Conservation (phyloP, 106 monocot genomes). For the Vanilla planifolia region DNA sequence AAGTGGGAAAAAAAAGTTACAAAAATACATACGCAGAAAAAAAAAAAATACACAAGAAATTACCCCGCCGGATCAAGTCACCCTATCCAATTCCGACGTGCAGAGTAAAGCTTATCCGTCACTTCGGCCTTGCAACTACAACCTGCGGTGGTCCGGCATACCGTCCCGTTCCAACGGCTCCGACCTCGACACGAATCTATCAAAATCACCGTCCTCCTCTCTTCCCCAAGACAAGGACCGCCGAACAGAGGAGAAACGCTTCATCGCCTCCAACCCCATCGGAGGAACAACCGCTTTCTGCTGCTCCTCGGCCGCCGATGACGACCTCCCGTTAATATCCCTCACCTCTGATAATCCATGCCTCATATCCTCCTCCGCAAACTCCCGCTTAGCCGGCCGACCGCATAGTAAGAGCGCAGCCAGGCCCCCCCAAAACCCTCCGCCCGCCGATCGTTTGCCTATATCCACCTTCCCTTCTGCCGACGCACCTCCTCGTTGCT, state of each 20-base stretch:
- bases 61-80: too few relatives aligned
- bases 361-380: background rate
- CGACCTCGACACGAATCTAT: constrained; percentile 12
- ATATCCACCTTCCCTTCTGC: too few relatives aligned
- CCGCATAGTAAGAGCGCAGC: constrained; percentile 8
- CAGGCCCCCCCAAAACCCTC: constrained; percentile 9
- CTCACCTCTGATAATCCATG: background rate
- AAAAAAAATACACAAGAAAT: too few relatives aligned
- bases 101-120: too few relatives aligned
- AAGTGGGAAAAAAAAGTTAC: too few relatives aligned
- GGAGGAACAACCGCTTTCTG: background rate
- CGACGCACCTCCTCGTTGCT: too few relatives aligned
- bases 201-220: constrained; percentile 14
- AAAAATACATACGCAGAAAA: too few relatives aligned
- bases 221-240: constrained; percentile 44
- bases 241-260: constrained; percentile 14
- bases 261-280: constrained; percentile 20
- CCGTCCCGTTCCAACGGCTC: constrained; percentile 2
- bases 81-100: too few relatives aligned
- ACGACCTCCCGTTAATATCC: constrained; percentile 19
- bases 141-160: constrained; percentile 1
- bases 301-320: background rate
- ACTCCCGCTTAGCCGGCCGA: background rate
- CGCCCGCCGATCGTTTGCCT: background rate
- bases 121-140: too few relatives aligned